Evolutionary conservation across 2,329 filamentous ascomycete genomes (phyloP), one percentile per base, ranked within the genome.

Genomic region (Hysterium pulicare): DNA sequence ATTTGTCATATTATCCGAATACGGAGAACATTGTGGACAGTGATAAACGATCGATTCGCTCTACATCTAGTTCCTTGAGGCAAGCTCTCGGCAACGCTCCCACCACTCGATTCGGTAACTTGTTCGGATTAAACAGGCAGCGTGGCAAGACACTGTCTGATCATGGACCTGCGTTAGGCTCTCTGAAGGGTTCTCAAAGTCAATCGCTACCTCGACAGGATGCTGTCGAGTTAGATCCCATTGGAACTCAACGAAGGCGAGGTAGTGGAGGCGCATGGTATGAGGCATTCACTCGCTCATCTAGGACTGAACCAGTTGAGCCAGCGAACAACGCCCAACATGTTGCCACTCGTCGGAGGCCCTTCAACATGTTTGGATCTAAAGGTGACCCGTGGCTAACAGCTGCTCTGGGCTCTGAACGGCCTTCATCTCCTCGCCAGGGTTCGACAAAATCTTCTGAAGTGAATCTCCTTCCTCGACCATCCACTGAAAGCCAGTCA

Each of bases 131-230:
- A 11, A 79, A 83, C 38, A 81, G 80, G 33, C 75, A 78, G 41
- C 76, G 77, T 20, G 71, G 77, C 4, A 89, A 88, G 64, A 74
- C 75, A 0, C 58, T 75, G 5, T 76, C 79, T 7, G 77, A 79
- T 22, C 76, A 81, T 22, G 82, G 83, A 0, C 83, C 83, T 5
- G 72, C 78, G 1, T 66, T 90, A 6, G 87, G 87, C 1, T 82
- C 78, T 16, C 70, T 90, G 11, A 87, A 87, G 57, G 69, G 79
- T 22, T 77, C 79, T 0, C 86, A 91, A 59, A 90, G 86, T 55
- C 86, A 88, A 58, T 91, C 87, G 0, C 81, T 93, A 51, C 87
- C 87, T 5, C 71, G 79, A 26, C 75, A 81, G 32, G 74, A 74
- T 21, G 62, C 62, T 36, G 64, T 50, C 5, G 57, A 57, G 7